Evolutionary conservation across 1,284 basidiomycete species (phyloP).

Genomic region (Apiotrichum sp.): DNA sequence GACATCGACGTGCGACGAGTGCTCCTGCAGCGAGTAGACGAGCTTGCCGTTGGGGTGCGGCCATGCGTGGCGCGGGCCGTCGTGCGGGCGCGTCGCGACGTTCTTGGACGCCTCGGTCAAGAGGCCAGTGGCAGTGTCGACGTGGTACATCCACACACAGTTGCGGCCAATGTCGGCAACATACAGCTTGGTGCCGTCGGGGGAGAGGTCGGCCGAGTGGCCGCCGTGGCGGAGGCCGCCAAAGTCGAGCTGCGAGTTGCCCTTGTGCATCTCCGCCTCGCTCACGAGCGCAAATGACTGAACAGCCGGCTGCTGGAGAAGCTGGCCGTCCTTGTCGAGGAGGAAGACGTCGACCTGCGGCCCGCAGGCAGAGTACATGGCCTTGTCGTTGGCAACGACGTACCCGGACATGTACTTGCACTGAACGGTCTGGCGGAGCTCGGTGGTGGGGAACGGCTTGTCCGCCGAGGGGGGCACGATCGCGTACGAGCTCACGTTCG

Average conservation of each 20-base stretch:
- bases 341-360: slow-evolving; percentile 44
- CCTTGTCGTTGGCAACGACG: slow-evolving; percentile 29
- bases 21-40: slow-evolving; percentile 41
- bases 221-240: slow-evolving; percentile 39
- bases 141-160: slow-evolving; percentile 44
- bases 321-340: slow-evolving; percentile 31
- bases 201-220: slow-evolving; percentile 35
- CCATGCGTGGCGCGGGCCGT: slow-evolving; percentile 46
- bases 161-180: slow-evolving; percentile 46
- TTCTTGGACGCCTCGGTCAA: slow-evolving; percentile 39
- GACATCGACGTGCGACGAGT: slow-evolving; percentile 20
- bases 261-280: slow-evolving; percentile 11
- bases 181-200: slow-evolving; percentile 38
- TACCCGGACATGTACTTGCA: slow-evolving; percentile 36
- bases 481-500: slow-evolving; percentile 29
- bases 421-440: slow-evolving; percentile 18
- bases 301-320: slow-evolving; percentile 20
- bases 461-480: slow-evolving; percentile 8
- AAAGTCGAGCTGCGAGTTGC: slow-evolving; percentile 29
- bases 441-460: slow-evolving; percentile 10
- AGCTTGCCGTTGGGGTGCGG: slow-evolving; percentile 44
- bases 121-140: slow-evolving; percentile 26
- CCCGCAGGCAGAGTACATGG: slow-evolving; percentile 46
- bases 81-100: slow-evolving; percentile 39
- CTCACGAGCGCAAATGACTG: slow-evolving; percentile 18